Evolutionary conservation across 441 rosid genomes (phyloP).

Genomic region (Eugenia klotzschiana): DNA sequence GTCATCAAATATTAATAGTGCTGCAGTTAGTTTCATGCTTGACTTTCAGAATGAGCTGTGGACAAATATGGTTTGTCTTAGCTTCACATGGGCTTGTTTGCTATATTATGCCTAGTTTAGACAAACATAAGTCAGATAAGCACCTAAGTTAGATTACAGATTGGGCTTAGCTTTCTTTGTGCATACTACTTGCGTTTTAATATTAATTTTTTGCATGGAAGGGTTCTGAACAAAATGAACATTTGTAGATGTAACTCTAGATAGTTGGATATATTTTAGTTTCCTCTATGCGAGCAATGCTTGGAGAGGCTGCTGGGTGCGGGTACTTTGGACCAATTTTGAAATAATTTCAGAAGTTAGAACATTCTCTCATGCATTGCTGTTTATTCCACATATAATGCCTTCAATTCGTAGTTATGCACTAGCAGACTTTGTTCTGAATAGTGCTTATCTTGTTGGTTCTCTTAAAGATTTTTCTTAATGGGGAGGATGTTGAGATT

Average conservation of each 20-base stretch:
- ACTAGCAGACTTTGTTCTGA: background rate
- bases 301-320: background rate
- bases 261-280: background rate
- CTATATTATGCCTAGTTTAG: background rate
- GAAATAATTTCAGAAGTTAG: background rate
- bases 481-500: background rate
- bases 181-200: background rate
- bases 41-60: background rate
- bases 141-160: background rate
- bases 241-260: background rate
- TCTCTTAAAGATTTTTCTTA: background rate
- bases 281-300: background rate
- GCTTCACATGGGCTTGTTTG: background rate
- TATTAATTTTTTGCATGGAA: background rate
- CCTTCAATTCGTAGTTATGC: background rate
- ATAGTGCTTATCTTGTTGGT: background rate
- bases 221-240: background rate
- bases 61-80: background rate
- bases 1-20: background rate
- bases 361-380: background rate
- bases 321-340: background rate
- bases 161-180: background rate
- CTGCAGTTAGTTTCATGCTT: background rate
- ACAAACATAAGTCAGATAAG: background rate
- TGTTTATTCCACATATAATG: background rate